Conservation (phyloP, 768 basidiomycete genomes). For the Fibroporia radiculosa region DNA sequence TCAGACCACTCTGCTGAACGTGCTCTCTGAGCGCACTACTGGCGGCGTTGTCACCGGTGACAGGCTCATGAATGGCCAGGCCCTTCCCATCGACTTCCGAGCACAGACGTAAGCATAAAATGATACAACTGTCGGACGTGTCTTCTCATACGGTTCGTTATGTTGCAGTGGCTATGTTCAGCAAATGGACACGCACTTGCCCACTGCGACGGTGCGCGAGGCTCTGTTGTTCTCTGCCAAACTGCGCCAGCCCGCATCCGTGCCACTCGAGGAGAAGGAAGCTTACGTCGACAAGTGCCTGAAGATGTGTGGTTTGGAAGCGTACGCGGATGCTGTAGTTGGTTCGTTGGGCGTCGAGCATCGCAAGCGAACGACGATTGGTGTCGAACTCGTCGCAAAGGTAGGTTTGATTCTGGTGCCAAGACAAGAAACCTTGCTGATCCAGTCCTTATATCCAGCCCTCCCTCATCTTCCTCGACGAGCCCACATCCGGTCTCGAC, state of each 20-base stretch:
- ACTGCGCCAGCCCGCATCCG: conserved; percentile 63
- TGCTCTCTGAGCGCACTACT: conserved; percentile 32
- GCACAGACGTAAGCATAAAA: conserved; percentile 39
- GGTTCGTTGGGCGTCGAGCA: conserved; percentile 64
- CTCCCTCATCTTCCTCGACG: conserved; percentile 76
- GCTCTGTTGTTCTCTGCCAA: conserved; percentile 75
- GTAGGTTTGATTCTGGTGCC: too few species aligned
- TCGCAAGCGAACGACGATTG: conserved; percentile 79
- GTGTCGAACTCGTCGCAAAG: conserved; percentile 82
- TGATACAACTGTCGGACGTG: too few species aligned
- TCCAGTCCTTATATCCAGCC: conserved; percentile 32
- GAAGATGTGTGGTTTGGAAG: conserved; percentile 57
- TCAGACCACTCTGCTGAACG: conserved; percentile 48
- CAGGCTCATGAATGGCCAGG: conserved; percentile 37
- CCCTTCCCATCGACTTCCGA: conserved; percentile 40
- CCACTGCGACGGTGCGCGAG: conserved; percentile 71
- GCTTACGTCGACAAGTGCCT: conserved; percentile 58
- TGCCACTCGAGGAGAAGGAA: conserved; percentile 64
- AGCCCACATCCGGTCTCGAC: conserved; percentile 82
- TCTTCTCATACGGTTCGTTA: too few species aligned
- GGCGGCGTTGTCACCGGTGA: conserved; percentile 34
- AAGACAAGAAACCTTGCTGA: neutral
- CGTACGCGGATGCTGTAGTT: conserved; percentile 59
- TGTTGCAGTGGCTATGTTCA: conserved; percentile 68
- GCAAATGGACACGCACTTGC: conserved; percentile 79